These are phyloP conservation scores for Saccharata proteae DNA, from an alignment of 2,329 filamentous ascomycete genomes.

Conservation along the genomic window DNA sequence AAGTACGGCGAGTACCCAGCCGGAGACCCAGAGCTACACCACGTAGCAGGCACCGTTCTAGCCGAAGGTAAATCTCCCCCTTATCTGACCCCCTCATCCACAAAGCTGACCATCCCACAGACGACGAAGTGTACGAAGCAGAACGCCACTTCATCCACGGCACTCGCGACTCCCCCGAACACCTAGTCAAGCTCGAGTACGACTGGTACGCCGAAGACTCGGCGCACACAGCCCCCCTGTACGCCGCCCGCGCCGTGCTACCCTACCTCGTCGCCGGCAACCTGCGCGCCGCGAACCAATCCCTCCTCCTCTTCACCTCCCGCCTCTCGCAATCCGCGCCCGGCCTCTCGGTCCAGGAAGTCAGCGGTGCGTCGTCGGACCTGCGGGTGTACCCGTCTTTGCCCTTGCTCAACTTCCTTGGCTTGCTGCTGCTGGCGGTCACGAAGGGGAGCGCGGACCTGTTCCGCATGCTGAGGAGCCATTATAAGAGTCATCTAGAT, in stretches of 20 bases:
- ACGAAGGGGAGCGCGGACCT: slow-evolving; percentile 65
- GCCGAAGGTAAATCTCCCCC: slow-evolving; percentile 50
- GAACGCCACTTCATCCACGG: slow-evolving; percentile 82
- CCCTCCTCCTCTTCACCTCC: slow-evolving; percentile 63
- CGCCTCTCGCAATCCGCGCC: slow-evolving; percentile 48
- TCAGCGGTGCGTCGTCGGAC: slow-evolving; percentile 54
- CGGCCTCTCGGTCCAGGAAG: slow-evolving; percentile 63
- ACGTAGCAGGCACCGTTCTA: slow-evolving; percentile 76
- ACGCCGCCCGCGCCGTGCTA: slow-evolving; percentile 74
- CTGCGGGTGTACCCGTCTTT: slow-evolving; percentile 76
- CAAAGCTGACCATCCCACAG: slow-evolving; percentile 27
- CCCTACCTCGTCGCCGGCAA: slow-evolving; percentile 89
- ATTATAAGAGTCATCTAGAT: slow-evolving; percentile 68
- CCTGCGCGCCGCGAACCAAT: slow-evolving; percentile 74
- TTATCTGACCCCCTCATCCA: not conserved
- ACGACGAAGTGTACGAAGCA: slow-evolving; percentile 85
- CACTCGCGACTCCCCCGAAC: slow-evolving; percentile 74
- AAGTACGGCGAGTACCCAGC: slow-evolving; percentile 79
- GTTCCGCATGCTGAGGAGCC: slow-evolving; percentile 68
- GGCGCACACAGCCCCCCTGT: slow-evolving; percentile 74
- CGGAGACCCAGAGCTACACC: slow-evolving; percentile 88
- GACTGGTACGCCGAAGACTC: slow-evolving; percentile 87
- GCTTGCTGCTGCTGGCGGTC: slow-evolving; percentile 68
- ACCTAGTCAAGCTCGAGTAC: slow-evolving; percentile 75
- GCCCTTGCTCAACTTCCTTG: slow-evolving; percentile 91